A percentile compares a stretch with the other conserved stretches of the same genome.
These are phyloP conservation scores for Neodidymelliopsis sp. DNA, from an alignment of 2,329 filamentous ascomycete genomes.

Conservation along the genomic window DNA sequence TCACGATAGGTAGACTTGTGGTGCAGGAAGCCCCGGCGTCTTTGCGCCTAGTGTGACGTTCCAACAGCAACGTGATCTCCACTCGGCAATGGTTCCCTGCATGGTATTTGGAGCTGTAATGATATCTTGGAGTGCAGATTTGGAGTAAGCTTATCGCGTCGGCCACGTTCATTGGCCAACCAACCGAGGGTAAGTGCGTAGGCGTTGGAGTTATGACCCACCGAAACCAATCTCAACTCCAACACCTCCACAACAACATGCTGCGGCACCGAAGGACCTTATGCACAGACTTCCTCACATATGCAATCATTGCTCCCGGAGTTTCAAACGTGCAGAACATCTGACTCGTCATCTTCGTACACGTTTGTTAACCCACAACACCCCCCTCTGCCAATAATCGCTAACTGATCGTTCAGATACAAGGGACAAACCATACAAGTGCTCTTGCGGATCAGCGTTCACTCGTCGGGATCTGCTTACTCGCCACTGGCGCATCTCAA, in stretches of 20 bases:
- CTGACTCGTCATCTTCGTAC: slow-evolving; percentile 42
- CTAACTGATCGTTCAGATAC: slow-evolving; percentile 34
- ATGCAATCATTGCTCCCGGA: slow-evolving; percentile 36
- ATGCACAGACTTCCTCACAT: slow-evolving; percentile 38
- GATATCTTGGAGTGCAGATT: slow-evolving; percentile 9
- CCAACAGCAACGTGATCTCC: neutral
- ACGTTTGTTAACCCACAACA: slow-evolving; percentile 26
- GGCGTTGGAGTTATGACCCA: neutral
- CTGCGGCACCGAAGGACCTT: slow-evolving; percentile 16
- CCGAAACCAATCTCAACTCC: slow-evolving; percentile 19
- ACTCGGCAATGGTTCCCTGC: too few species aligned
- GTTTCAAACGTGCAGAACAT: slow-evolving; percentile 43
- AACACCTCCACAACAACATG: slow-evolving; percentile 24
- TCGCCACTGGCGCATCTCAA: slow-evolving; percentile 40
- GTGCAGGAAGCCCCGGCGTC: neutral
- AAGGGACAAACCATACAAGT: slow-evolving; percentile 41
- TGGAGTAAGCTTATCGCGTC: slow-evolving; percentile 11
- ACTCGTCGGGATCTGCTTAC: slow-evolving; percentile 42
- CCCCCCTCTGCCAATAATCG: neutral
- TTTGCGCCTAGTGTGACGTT: neutral
- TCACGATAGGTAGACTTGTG: neutral
- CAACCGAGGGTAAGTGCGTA: neutral
- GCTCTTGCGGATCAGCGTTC: slow-evolving; percentile 37
- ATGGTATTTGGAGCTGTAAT: neutral
- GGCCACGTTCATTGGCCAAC: slow-evolving; percentile 1